Percentiles rank a stretch among this genome's conserved stretches.
These are phyloP conservation scores for Lecanicillium sp. DNA, from an alignment of 2,329 filamentous ascomycete species.

Conservation along the genomic window DNA sequence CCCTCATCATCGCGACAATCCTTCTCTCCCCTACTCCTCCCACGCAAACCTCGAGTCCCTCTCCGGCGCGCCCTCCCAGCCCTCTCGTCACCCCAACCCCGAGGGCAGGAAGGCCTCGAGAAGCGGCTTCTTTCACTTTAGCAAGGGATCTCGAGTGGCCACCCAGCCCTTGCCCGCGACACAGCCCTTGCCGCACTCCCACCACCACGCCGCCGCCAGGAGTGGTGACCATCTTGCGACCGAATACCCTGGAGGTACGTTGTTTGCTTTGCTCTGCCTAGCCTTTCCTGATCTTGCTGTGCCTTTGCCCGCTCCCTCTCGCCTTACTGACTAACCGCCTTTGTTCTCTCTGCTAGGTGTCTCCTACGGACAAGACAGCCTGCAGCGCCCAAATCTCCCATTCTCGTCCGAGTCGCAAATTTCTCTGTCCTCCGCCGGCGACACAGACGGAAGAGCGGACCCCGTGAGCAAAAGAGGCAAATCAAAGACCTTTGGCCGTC, in stretches of 20 bases:
- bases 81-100: conserved; percentile 21
- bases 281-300: neutral
- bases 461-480: conserved; percentile 43
- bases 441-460: conserved; percentile 35
- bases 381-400: conserved; percentile 22
- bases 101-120: conserved; percentile 40
- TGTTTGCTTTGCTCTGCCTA: conserved; percentile 1
- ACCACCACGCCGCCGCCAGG: conserved; percentile 9
- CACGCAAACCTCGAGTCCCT: conserved; percentile 16
- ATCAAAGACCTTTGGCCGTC: conserved; percentile 48
- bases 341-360: conserved; percentile 30
- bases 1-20: conserved; percentile 5
- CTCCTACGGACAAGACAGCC: conserved; percentile 17
- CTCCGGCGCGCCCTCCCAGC: conserved; percentile 18
- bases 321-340: too few species aligned
- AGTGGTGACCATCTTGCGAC: conserved; percentile 5
- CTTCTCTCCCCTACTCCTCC: conserved; percentile 8
- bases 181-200: conserved; percentile 18
- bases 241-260: conserved; percentile 28
- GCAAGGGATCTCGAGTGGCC: conserved; percentile 38
- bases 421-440: conserved; percentile 44
- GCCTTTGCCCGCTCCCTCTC: neutral
- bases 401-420: conserved; percentile 46
- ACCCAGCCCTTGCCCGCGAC: conserved; percentile 23
- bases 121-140: conserved; percentile 47